Base-by-base conservation (phyloP, 2,329 filamentous ascomycete genomes). In the Arthrocladium fulminans region DNA sequence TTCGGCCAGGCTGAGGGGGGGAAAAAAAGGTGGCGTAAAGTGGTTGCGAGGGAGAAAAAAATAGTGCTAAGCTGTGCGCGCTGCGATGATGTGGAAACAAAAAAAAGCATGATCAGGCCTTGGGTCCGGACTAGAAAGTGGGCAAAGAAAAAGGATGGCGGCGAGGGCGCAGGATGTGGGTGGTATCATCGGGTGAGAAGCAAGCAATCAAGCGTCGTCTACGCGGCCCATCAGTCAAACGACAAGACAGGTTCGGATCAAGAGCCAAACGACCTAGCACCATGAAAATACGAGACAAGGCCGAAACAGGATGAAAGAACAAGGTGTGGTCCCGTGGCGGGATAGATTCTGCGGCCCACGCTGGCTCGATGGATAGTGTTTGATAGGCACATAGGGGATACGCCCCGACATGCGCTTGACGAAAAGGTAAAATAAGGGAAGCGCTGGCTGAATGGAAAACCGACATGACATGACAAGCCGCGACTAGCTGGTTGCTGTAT, bases 1-100 rank as follows among this genome's bases (percentile, higher is more conserved):
- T 44, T 52, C 50, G 50, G 50, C 25, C 38, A 39, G 44, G 44
- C 45, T 48, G 37, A 42, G 24, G 4, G n/a, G n/a, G n/a, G n/a
- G n/a, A n/a, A n/a, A n/a, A n/a, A 32, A 37, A 35, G 22, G 32
- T 46, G n/a, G 30, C 27, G 44, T 24, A 24, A 24, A 22, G 22
- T 20, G 22, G 41, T 23, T 32, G 25, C 27, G 7, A 23, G n/a
- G 38, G 17, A 29, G 25, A 4, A 27, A 15, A 48, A 42, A 34
- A 48, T 48, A 42, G 45, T 47, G 44, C 44, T 6, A 27, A 32
- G 17, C 27, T 19, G 44, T 38, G 44, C 44, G 30, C 29, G 22
- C n/a, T 47, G 32, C 44, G 39, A 15, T 39, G 32, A 44, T 38
- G 32, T 47, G 44, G 44, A 20, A 38, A 47, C 44, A 24, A 47